A percentile compares a stretch with the other conserved stretches of the same genome.
Conservation (phyloP, 2,329 filamentous ascomycete species). For the Dryadomyces quercus-mongolicae region DNA sequence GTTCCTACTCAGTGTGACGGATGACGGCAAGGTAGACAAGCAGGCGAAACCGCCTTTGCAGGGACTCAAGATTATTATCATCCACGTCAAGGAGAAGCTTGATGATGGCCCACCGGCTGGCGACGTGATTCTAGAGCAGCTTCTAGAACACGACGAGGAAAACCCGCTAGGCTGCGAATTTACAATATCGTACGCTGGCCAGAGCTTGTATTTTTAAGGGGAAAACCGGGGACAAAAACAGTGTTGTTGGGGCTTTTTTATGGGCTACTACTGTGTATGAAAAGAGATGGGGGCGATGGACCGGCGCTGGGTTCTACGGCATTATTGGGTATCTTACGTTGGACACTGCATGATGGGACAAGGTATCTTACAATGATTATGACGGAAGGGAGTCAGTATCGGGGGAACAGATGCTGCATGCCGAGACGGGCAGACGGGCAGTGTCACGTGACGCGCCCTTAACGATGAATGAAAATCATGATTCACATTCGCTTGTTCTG, state of each 20-base stretch:
- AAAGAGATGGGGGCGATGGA: no score
- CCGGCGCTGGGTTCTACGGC: no score
- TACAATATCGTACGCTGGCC: slow-evolving; percentile 54
- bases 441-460: no score
- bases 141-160: slow-evolving; percentile 53
- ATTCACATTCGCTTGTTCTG: no score
- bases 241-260: neutral
- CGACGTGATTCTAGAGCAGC: slow-evolving; percentile 57
- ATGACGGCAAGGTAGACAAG: neutral
- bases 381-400: no score
- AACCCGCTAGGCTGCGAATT: slow-evolving; percentile 68
- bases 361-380: no score
- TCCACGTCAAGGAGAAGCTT: slow-evolving; percentile 85
- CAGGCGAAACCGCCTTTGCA: slow-evolving; percentile 32
- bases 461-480: no score
- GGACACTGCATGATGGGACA: no score
- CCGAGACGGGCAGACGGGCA: no score
- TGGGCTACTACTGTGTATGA: no score
- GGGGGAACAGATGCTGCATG: no score
- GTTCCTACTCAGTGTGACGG: neutral
- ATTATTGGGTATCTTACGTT: no score
- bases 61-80: slow-evolving; percentile 73
- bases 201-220: slow-evolving; percentile 39
- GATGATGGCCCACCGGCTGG: slow-evolving; percentile 53
- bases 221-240: neutral